Evolutionary conservation across 176 grass and related monocot genomes (phyloP).

Genomic region (Musa troglodytarum): DNA sequence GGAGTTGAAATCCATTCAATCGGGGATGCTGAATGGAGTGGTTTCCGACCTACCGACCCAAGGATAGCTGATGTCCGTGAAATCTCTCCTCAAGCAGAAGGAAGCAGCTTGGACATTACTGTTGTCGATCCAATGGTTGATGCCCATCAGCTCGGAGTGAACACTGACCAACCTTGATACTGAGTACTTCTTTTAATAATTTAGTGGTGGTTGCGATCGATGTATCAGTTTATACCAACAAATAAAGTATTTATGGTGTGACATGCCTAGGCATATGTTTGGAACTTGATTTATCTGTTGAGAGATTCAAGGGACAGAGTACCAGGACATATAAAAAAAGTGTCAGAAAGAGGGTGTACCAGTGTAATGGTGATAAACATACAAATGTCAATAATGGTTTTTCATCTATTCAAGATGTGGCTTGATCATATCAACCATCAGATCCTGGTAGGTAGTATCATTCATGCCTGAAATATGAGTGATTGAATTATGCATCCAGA

Average conservation of each 20-base stretch:
- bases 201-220: neutral
- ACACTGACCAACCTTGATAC: neutral
- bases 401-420: too few relatives aligned
- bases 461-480: too few relatives aligned
- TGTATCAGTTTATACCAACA: neutral
- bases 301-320: neutral
- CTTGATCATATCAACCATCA: too few relatives aligned
- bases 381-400: too few relatives aligned
- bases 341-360: too few relatives aligned
- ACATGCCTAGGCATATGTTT: neutral
- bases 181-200: neutral
- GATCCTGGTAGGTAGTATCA: too few relatives aligned
- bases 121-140: constrained; percentile 39
- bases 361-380: too few relatives aligned
- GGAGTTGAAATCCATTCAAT: constrained; percentile 60
- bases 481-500: too few relatives aligned
- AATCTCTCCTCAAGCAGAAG: constrained; percentile 39
- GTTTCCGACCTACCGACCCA: constrained; percentile 32
- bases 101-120: constrained; percentile 75
- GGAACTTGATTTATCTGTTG: neutral
- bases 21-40: constrained; percentile 44
- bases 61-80: constrained; percentile 68
- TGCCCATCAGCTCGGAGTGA: constrained; percentile 8
- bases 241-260: neutral
- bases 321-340: too few relatives aligned